Percentiles rank a stretch among this genome's conserved stretches.
Evolutionary conservation across 1,284 basidiomycete species (phyloP).

Genomic region (Polyporus tsugae): DNA sequence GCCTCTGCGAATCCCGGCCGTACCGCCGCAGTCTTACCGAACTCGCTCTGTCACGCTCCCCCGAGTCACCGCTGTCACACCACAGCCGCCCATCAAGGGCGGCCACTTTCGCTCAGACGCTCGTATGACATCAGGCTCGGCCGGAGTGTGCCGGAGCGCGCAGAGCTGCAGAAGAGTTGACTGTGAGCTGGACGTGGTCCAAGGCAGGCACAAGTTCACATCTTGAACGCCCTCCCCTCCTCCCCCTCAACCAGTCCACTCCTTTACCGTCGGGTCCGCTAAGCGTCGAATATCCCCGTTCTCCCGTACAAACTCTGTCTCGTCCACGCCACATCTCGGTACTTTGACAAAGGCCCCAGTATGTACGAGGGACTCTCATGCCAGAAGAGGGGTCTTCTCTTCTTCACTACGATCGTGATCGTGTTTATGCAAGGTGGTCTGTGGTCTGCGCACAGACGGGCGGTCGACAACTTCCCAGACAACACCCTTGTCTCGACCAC

Average conservation of each 20-base stretch:
- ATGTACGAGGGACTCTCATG: conserved; percentile 41
- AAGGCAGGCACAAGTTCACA: conserved; percentile 6
- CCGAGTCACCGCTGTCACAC: not conserved
- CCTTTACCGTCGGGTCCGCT: conserved; percentile 23
- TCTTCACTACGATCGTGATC: conserved; percentile 55
- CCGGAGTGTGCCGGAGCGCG: no score
- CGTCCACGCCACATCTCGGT: not conserved
- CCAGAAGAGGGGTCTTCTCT: conserved; percentile 50
- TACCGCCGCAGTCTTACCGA: conserved; percentile 29
- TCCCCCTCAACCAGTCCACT: conserved; percentile 25
- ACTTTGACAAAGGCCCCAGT: not conserved
- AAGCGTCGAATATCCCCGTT: conserved; percentile 10
- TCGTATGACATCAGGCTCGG: no score
- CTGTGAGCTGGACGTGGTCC: conserved; percentile 11
- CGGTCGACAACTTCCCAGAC: conserved; percentile 39
- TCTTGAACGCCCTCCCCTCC: not conserved
- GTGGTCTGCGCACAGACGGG: conserved; percentile 48
- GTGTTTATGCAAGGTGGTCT: conserved; percentile 67
- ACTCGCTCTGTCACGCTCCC: not conserved
- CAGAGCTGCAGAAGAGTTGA: no score
- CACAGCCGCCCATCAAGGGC: not conserved
- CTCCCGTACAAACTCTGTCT: not conserved
- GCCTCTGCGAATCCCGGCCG: conserved; percentile 6
- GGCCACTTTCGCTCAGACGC: no score
- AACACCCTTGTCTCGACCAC: conserved; percentile 32